Conservation (phyloP, 2,329 filamentous ascomycete species). For the Cryphonectria japonica region DNA sequence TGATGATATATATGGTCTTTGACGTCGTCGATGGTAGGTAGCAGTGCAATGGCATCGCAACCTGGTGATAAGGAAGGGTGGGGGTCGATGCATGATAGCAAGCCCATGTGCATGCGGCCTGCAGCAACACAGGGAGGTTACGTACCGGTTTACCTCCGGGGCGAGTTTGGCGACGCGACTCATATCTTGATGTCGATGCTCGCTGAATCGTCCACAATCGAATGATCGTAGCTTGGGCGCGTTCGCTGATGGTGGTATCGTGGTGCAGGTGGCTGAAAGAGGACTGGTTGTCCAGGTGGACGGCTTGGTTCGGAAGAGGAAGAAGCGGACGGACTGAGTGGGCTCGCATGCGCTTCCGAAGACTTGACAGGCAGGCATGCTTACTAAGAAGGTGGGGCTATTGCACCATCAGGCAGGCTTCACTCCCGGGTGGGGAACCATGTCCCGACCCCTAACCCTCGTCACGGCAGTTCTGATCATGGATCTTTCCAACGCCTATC, state of each 20-base stretch:
- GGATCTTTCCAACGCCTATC: background rate
- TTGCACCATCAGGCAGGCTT: background rate
- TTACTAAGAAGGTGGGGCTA: background rate
- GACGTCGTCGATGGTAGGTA: background rate
- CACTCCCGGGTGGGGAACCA: background rate
- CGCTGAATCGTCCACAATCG: conserved; percentile 26
- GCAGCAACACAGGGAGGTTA: conserved; percentile 35
- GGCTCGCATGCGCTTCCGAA: background rate
- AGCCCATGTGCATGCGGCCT: conserved; percentile 9
- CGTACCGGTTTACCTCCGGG: conserved; percentile 98
- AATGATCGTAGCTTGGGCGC: conserved; percentile 20
- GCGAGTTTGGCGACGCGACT: conserved; percentile 96
- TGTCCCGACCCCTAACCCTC: background rate
- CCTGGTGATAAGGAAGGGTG: conserved; percentile 6
- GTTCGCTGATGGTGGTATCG: conserved; percentile 14
- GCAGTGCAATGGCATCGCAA: conserved; percentile 2
- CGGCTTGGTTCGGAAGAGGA: conserved; percentile 25
- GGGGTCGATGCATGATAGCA: conserved; percentile 15
- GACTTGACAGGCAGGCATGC: background rate
- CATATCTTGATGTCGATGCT: conserved; percentile 71
- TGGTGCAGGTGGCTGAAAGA: conserved; percentile 11
- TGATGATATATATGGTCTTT: background rate
- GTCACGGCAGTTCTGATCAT: background rate
- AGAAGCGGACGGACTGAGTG: conserved; percentile 23
- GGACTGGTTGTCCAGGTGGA: conserved; percentile 24